phyloP scores from a whole-genome alignment of 768 basidiomycete genomes.

The Antrodiella citrinella region DNA sequence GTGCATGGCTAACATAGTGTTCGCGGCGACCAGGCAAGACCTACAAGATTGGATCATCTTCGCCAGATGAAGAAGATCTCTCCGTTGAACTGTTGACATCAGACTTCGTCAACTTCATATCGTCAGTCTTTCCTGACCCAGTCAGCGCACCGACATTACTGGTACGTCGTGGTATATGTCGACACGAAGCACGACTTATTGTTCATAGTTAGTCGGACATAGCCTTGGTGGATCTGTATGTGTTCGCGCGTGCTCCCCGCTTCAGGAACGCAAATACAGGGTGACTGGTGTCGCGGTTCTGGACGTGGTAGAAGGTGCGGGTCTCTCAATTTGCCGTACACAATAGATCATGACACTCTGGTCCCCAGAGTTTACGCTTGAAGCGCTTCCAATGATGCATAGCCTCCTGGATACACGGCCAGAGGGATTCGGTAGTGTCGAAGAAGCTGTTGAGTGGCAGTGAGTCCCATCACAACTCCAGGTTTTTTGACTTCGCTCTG shows the following conservation, averaged over 20 bases:
- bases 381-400: slow-evolving; percentile 91
- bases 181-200: background rate
- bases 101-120: slow-evolving; percentile 68
- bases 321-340: background rate
- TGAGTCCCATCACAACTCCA: slow-evolving; percentile 33
- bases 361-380: slow-evolving; percentile 77
- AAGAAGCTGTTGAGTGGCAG: slow-evolving; percentile 96
- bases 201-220: slow-evolving; percentile 74
- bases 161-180: slow-evolving; percentile 34
- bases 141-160: slow-evolving; percentile 60
- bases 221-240: slow-evolving; percentile 96
- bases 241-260: slow-evolving; percentile 54
- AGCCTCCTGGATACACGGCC: slow-evolving; percentile 80
- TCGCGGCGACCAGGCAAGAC: slow-evolving; percentile 54
- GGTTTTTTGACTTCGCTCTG: background rate
- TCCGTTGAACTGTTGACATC: slow-evolving; percentile 62
- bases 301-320: slow-evolving; percentile 81
- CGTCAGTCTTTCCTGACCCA: slow-evolving; percentile 61
- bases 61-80: slow-evolving; percentile 40
- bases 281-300: slow-evolving; percentile 75
- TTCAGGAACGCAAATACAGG: slow-evolving; percentile 62
- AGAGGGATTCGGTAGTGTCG: slow-evolving; percentile 72
- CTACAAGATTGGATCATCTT: slow-evolving; percentile 27
- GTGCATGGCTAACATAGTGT: background rate
- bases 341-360: background rate